phyloP scores from a whole-genome alignment of 768 basidiomycete species.

The Naganishia randhawae region DNA sequence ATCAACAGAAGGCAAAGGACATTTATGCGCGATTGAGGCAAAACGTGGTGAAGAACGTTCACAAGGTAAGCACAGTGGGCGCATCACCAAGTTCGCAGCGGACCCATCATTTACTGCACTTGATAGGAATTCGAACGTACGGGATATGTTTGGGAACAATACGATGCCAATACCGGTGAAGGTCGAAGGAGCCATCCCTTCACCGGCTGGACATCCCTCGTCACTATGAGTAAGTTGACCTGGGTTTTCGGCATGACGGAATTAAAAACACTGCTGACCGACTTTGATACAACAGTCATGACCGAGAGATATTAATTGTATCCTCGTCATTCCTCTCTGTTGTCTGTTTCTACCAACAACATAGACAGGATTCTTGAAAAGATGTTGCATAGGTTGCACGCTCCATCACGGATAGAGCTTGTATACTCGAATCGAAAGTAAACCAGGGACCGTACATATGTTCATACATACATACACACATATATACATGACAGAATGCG shows the following conservation, averaged over 20 bases:
- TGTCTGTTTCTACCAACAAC: not conserved
- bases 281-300: conserved; percentile 55
- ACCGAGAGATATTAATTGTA: conserved; percentile 61
- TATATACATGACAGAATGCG: too few species aligned
- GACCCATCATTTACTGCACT: not conserved
- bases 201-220: conserved; percentile 91
- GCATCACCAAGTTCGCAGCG: not conserved
- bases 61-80: conserved; percentile 60
- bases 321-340: not conserved
- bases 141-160: conserved; percentile 97
- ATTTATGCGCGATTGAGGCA: conserved; percentile 76
- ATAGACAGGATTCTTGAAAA: too few species aligned
- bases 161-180: conserved; percentile 76
- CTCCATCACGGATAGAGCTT: not conserved
- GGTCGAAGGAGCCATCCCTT: conserved; percentile 90
- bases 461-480: too few species aligned
- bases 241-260: not conserved
- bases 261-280: conserved; percentile 28
- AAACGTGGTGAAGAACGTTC: conserved; percentile 82
- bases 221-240: conserved; percentile 72
- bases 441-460: not conserved
- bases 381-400: not conserved
- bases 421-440: not conserved
- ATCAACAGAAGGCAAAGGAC: conserved; percentile 66
- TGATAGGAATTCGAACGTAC: conserved; percentile 73